Conservation (phyloP, 202 grass and related monocot genomes). For the Elaeis oleifera region DNA sequence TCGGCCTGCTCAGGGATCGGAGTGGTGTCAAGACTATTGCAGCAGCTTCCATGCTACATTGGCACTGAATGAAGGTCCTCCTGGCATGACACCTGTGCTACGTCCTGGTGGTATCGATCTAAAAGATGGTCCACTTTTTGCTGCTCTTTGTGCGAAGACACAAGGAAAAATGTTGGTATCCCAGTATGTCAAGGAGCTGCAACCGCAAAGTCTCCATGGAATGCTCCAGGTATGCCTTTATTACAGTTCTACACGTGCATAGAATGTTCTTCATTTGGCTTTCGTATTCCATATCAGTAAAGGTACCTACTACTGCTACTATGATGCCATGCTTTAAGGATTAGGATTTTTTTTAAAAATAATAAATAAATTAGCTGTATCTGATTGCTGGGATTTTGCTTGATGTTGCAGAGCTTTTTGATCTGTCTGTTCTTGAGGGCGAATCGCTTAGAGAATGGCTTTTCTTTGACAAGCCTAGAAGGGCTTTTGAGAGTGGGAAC, state of each 20-base stretch:
- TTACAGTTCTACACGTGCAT: neutral
- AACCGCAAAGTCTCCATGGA: conserved; percentile 90
- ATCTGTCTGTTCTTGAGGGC: conserved; percentile 87
- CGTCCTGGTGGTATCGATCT: conserved; percentile 90
- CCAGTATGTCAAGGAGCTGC: conserved; percentile 98
- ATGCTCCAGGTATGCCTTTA: conserved; percentile 63
- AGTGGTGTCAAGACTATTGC: conserved; percentile 89
- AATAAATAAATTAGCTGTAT: too few relatives aligned
- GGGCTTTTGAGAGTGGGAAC: conserved; percentile 88
- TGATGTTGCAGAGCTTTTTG: conserved; percentile 67
- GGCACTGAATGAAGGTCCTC: conserved; percentile 81
- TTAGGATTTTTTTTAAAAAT: too few relatives aligned
- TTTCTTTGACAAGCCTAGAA: conserved; percentile 97
- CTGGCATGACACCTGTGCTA: conserved; percentile 86
- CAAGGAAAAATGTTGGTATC: conserved; percentile 83
- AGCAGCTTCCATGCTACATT: conserved; percentile 87
- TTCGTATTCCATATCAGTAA: too few relatives aligned
- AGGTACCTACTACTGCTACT: too few relatives aligned
- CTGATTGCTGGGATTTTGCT: neutral
- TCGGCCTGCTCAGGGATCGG: conserved; percentile 62
- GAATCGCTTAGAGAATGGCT: conserved; percentile 97
- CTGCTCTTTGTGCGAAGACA: conserved; percentile 73
- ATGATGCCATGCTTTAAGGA: too few relatives aligned
- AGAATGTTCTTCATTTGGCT: conserved; percentile 7
- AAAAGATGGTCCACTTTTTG: conserved; percentile 91